Conservation (phyloP, 2,329 filamentous ascomycete genomes). For the Lecanosticta acicola region DNA sequence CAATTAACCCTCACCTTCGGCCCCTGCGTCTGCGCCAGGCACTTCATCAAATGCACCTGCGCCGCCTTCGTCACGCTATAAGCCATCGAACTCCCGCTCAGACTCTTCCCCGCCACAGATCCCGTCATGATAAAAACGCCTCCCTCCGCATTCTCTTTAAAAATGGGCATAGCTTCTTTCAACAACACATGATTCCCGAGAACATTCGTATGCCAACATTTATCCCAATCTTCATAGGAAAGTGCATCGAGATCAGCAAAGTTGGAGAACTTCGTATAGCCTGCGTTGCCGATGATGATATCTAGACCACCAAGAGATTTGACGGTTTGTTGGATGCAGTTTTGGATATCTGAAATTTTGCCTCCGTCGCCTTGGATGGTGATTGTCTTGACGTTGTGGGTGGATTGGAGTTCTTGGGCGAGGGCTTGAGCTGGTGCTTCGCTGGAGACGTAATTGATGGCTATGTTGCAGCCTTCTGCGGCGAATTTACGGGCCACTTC, state of each 20-base stretch:
- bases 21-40: slow-evolving; percentile 57
- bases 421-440: slow-evolving; percentile 55
- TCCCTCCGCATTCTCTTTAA: slow-evolving; percentile 57
- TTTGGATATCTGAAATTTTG: slow-evolving; percentile 52
- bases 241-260: slow-evolving; percentile 56
- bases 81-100: slow-evolving; percentile 56
- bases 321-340: slow-evolving; percentile 55
- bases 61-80: slow-evolving; percentile 76
- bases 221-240: slow-evolving; percentile 59
- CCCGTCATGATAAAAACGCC: slow-evolving; percentile 60
- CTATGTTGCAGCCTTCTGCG: slow-evolving; percentile 60
- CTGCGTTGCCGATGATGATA: slow-evolving; percentile 70
- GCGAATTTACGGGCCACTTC: slow-evolving; percentile 63
- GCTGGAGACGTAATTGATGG: slow-evolving; percentile 67
- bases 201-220: slow-evolving; percentile 60
- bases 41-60: slow-evolving; percentile 61
- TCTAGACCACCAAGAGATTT: slow-evolving; percentile 64
- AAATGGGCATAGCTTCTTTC: slow-evolving; percentile 48
- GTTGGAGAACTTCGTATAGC: slow-evolving; percentile 56
- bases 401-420: slow-evolving; percentile 48
- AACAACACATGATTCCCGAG: slow-evolving; percentile 33
- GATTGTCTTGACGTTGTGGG: slow-evolving; percentile 49
- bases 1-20: slow-evolving; percentile 60
- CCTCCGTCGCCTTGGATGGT: slow-evolving; percentile 63
- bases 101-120: slow-evolving; percentile 51